These are phyloP conservation scores for Hypoxylon sp. DNA, from an alignment of 2,329 filamentous ascomycete genomes.

Conservation along the genomic window DNA sequence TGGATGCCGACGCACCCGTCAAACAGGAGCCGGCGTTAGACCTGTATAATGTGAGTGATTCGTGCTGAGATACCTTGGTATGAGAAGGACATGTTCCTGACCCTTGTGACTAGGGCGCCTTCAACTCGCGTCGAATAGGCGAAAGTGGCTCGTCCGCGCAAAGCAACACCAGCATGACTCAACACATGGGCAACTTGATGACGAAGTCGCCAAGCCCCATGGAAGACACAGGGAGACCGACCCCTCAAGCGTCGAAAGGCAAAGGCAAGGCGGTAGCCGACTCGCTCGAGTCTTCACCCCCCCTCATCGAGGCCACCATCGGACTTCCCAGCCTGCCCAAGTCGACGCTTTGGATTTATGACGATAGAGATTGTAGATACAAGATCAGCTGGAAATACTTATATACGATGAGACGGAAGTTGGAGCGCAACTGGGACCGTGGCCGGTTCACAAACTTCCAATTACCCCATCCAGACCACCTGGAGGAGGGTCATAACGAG, in stretches of 20 bases:
- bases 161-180: conserved; percentile 39
- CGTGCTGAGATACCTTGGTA: conserved; percentile 34
- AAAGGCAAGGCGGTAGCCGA: conserved; percentile 49
- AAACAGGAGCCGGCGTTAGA: conserved; percentile 38
- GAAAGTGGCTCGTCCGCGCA: conserved; percentile 42
- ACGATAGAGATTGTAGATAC: conserved; percentile 56
- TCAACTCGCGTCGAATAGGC: conserved; percentile 37
- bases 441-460: conserved; percentile 87
- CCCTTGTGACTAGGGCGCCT: conserved; percentile 39
- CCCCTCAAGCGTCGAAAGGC: conserved; percentile 41
- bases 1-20: conserved; percentile 48
- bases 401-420: conserved; percentile 82
- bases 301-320: conserved; percentile 15
- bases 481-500: conserved; percentile 84
- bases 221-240: conserved; percentile 38
- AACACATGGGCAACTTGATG: conserved; percentile 45
- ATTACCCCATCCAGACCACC: conserved; percentile 82
- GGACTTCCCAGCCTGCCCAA: conserved; percentile 46
- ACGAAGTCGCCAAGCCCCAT: conserved; percentile 48
- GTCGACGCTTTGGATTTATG: conserved; percentile 62
- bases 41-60: conserved; percentile 16
- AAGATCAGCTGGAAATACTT: conserved; percentile 92
- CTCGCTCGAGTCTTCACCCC: conserved; percentile 15
- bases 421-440: conserved; percentile 92
- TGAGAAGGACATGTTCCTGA: conserved; percentile 35